phyloP scores from a whole-genome alignment of 2,329 filamentous ascomycete genomes.

The Didymella pinodella region DNA sequence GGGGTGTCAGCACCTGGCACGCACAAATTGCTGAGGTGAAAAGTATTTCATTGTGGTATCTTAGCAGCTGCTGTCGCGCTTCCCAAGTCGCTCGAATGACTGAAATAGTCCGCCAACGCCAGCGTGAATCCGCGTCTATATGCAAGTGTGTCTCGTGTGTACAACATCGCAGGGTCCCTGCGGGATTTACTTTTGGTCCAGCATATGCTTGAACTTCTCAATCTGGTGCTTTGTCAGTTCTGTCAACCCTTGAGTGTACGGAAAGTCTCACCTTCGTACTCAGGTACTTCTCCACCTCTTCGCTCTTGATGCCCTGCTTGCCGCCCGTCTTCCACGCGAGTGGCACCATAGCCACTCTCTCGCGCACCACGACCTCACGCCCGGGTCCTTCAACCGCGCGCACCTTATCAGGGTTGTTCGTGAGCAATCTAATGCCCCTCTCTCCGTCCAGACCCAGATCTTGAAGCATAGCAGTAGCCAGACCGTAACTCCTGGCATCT shows the following conservation, averaged over 20 bases:
- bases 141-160: background rate
- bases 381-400: conserved; percentile 91
- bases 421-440: conserved; percentile 79
- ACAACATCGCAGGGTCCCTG: background rate
- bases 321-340: conserved; percentile 85
- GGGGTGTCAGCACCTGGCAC: background rate
- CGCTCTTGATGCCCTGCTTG: conserved; percentile 80
- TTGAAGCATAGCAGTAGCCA: conserved; percentile 93
- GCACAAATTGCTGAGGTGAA: background rate
- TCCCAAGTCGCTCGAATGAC: background rate
- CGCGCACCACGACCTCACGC: conserved; percentile 84
- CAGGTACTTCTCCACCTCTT: conserved; percentile 92
- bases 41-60: conserved; percentile 14
- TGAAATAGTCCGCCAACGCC: background rate
- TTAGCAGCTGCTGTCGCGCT: conserved; percentile 3
- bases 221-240: conserved; percentile 49
- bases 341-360: conserved; percentile 94
- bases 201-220: conserved; percentile 63
- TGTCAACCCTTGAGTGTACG: background rate
- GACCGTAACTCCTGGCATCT: conserved; percentile 90
- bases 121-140: background rate
- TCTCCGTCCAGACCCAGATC: conserved; percentile 79
- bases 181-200: conserved; percentile 41
- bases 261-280: conserved; percentile 80
- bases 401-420: conserved; percentile 98